Percentiles rank a stretch among this genome's conserved stretches.
Evolutionary conservation across 129 eudicot genomes (phyloP).

Genomic region (Helianthus annuus): HanXRQr2.0-SUNRISE NC_035447.2:47458525-47459024

Average conservation of each 20-base stretch:
- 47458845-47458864: conserved; percentile 12
- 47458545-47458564: background rate
- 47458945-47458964: too few relatives aligned
- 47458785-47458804: conserved; percentile 6
- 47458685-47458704: conserved; percentile 49
- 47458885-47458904: too few relatives aligned
- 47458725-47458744: conserved; percentile 91
- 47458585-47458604: background rate
- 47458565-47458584: conserved; percentile 11
- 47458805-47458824: background rate
- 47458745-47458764: conserved; percentile 83
- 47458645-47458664: conserved; percentile 12
- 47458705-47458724: conserved; percentile 88
- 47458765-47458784: conserved; percentile 10
- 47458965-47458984: too few relatives aligned
- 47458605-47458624: background rate
- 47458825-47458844: background rate
- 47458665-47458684: background rate
- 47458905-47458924: too few relatives aligned
- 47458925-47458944: too few relatives aligned
- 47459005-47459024: too few relatives aligned
- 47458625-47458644: background rate
- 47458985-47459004: too few relatives aligned
- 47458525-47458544: background rate
- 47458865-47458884: too few relatives aligned